Percentiles rank a stretch among this genome's conserved stretches.
phyloP scores from a whole-genome alignment of 352 stramenopile species.

The Phytophthora pisi region DNA sequence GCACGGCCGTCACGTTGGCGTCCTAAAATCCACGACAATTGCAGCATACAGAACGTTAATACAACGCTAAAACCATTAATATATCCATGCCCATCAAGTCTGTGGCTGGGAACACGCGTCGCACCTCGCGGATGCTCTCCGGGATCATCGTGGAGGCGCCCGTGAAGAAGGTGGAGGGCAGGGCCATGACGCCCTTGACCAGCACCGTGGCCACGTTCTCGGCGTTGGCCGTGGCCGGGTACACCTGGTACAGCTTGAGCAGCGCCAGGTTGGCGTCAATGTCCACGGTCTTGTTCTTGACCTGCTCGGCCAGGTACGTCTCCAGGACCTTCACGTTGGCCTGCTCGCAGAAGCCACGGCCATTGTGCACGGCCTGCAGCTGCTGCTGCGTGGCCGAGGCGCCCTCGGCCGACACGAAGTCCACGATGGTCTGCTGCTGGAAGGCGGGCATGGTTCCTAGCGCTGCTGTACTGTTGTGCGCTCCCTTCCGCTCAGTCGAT shows the following conservation, averaged over 20 bases:
- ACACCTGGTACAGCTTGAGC: conserved; percentile 85
- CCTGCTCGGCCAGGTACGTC: conserved; percentile 78
- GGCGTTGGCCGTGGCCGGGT: conserved; percentile 59
- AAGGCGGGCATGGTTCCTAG: conserved; percentile 59
- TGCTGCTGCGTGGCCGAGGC: conserved; percentile 63
- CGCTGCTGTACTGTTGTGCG: conserved; percentile 20
- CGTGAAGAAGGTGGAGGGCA: conserved; percentile 81
- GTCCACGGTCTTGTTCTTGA: conserved; percentile 62
- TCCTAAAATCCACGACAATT: conserved; percentile 39
- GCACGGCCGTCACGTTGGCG: conserved; percentile 55
- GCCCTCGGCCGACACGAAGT: conserved; percentile 54
- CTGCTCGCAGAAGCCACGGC: conserved; percentile 55
- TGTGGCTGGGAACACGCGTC: conserved; percentile 1
- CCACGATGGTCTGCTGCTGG: conserved; percentile 66
- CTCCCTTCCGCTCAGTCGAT: conserved; percentile 19
- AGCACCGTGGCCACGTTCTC: conserved; percentile 71
- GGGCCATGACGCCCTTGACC: conserved; percentile 68
- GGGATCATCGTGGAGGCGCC: conserved; percentile 72
- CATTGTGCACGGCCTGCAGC: conserved; percentile 55
- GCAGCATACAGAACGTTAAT: conserved; percentile 4
- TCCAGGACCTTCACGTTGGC: conserved; percentile 59
- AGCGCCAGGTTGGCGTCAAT: conserved; percentile 81
- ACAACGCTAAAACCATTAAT: background rate
- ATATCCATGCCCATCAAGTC: background rate
- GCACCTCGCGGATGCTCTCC: conserved; percentile 71